Evolutionary conservation across 306 rosid genomes (phyloP), one percentile per base, ranked within the genome.

Genomic region (Pterocarpus santalinus): DNA sequence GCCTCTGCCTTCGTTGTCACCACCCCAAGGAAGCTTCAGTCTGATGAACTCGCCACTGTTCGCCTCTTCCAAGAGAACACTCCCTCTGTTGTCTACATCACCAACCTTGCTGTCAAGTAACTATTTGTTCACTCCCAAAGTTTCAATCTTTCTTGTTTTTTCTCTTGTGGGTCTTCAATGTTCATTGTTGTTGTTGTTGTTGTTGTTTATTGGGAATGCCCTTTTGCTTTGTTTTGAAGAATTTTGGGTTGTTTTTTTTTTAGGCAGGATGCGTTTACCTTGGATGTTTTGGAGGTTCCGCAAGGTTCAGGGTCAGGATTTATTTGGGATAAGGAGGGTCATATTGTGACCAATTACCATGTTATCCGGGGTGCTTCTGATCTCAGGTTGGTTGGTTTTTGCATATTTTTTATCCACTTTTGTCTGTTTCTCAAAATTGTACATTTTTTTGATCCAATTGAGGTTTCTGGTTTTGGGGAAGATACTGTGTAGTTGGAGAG

Each of bases 331-430:
- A 92, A 69, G 78, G 52, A 86, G 0, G 99, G 99, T 66, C 86
- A 96, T 80, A 6, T 96, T 84, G 99, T 96, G 79, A 96, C 99
- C 77, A 96, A 96, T 86, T 96, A 92, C 76, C 99, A 93, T 15
- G 99, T 96, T 69, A 96, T 96, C 73, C 93, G 99, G 33, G 99
- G 99, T 82, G 99, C 99, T 78, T 96, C 99, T 69, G 99, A 96
- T 89, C 97, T 96, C 82, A 96, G 89, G 99, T 96, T 75, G 41
- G 89, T 49, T 66, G 58, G 8, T 47, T 68, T 65, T 69, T 64
- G 44, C 46, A 72, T 67, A 17, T 15, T 76, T 51, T 77, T 72
- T 28, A 34, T 55, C 17, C 43, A 58, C 4, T 70, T 64, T 34
- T 8, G 2, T 67, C 44, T 33, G 58, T 17, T 76, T 62, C 13